Evolutionary conservation across 345 rosid genomes (phyloP).

Genomic region (Sisymbrium altissimum): DNA sequence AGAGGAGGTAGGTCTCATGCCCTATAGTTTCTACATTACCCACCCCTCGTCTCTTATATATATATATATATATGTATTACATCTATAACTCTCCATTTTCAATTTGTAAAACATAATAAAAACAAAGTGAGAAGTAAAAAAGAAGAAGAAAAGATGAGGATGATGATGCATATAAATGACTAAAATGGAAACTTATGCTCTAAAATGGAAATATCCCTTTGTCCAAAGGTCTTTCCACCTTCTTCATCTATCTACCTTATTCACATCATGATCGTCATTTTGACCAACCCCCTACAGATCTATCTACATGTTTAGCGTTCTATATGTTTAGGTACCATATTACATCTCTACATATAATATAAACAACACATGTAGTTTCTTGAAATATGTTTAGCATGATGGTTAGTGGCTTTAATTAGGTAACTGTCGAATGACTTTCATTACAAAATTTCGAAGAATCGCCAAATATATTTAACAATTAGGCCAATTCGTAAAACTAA

Average conservation of each 20-base stretch:
- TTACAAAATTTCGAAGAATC: neutral
- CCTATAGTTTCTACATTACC: constrained; percentile 8
- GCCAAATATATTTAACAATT: neutral
- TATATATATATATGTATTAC: neutral
- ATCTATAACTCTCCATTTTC: neutral
- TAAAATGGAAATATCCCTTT: constrained; percentile 23
- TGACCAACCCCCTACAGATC: neutral
- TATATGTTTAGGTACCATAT: neutral
- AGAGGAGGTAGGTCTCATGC: constrained; percentile 17
- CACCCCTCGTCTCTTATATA: neutral
- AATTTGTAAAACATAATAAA: neutral
- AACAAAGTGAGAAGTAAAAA: neutral
- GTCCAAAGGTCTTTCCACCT: constrained; percentile 25
- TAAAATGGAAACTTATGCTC: constrained; percentile 31
- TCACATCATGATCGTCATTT: constrained; percentile 19
- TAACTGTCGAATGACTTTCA: neutral
- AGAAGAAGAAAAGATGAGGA: neutral
- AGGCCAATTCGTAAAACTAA: neutral
- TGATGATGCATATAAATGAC: constrained; percentile 25
- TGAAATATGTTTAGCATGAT: neutral
- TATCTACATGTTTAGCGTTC: neutral
- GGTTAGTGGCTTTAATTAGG: neutral
- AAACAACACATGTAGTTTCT: neutral
- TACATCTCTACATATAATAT: neutral
- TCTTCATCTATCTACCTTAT: constrained; percentile 16